Evolutionary conservation across 352 stramenopile species (phyloP), one percentile per base, ranked within the genome.

Genomic region (Thalassiosira mediterranea): DNA sequence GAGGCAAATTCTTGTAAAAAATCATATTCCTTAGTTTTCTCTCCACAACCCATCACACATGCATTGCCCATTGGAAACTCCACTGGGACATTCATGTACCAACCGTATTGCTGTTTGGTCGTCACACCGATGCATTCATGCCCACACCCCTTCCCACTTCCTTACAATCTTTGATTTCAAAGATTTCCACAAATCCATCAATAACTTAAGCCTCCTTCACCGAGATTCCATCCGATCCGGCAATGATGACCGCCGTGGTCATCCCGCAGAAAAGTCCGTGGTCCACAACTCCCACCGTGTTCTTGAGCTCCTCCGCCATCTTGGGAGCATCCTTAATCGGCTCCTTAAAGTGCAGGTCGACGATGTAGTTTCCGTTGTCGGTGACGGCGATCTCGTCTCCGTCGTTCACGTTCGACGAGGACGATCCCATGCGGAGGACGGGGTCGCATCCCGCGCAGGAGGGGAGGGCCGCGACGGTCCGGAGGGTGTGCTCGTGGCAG

Each of bases 381-480:
- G 97, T 99, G 23, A 99, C 93, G 42, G 97, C 96, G 28, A 97
- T 97, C 37, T 98, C 95, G 71, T 98, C 88, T 74, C 88, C 92
- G 70, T 95, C 88, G 10, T 61, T 29, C 49, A 88, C 60, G 71
- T 95, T 95, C 60, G 81, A 91, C 8, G 76, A 82, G 10, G 70
- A 86, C 23, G 72, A 89, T 62, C 90, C 90, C 76, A 94, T 84
- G 44, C 90, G 81, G 5, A 95, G 73, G 1, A 94, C 80, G 31
- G 90, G 70, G 42, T 90, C 87, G 59, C 89, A 93, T 59, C 89
- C 89, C 21, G 54, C 75, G 49, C 86, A 87, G 2, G 84, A 87
- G 19, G 87, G 81, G 21, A 95, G 76, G 17, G 63, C 71, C 46
- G 84, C 89, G 54, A 95, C 80, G 17, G 78, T 80, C 46, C 91